phyloP scores from a whole-genome alignment of 2,329 filamentous ascomycete genomes.

The Aaosphaeria pasadenensis region DNA sequence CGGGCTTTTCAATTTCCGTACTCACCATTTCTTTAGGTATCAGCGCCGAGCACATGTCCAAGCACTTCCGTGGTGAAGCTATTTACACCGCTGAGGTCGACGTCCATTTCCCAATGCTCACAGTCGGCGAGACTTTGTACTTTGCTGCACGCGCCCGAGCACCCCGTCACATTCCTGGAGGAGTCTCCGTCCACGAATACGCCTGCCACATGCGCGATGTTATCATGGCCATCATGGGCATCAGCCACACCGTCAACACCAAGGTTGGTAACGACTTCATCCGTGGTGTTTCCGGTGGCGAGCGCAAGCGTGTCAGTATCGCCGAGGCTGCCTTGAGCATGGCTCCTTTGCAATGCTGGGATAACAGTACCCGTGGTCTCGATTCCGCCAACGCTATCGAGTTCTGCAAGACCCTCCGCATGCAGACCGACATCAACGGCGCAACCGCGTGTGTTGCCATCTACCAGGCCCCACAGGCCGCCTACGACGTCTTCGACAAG shows the following conservation, averaged over 20 bases:
- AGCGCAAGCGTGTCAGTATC: constrained; percentile 79
- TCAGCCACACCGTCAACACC: constrained; percentile 70
- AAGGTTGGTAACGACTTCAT: constrained; percentile 73
- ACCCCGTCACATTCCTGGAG: constrained; percentile 59
- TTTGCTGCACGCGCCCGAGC: constrained; percentile 72
- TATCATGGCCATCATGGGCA: constrained; percentile 73
- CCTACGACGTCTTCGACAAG: constrained; percentile 70
- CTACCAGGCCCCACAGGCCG: constrained; percentile 68
- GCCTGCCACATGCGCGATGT: constrained; percentile 66
- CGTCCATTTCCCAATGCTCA: constrained; percentile 74
- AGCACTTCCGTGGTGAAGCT: constrained; percentile 75
- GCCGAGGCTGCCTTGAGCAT: constrained; percentile 71
- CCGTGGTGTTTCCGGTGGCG: constrained; percentile 71
- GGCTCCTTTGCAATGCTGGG: constrained; percentile 69
- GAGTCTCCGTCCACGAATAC: constrained; percentile 54
- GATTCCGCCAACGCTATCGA: constrained; percentile 75
- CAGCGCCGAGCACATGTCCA: constrained; percentile 70
- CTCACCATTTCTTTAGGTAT: constrained; percentile 50
- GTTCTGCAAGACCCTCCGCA: constrained; percentile 68
- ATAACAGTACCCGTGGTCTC: constrained; percentile 71
- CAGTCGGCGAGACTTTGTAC: constrained; percentile 74
- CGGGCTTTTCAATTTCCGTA: constrained; percentile 1
- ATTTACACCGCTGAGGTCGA: constrained; percentile 87
- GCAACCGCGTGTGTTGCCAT: constrained; percentile 69
- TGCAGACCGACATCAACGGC: constrained; percentile 65